Percentiles rank a stretch among this genome's conserved stretches.
These are phyloP conservation scores for Mayamaea pseudoterrestris DNA, from an alignment of 108 stramenopile species.

Conservation along the genomic window DNA sequence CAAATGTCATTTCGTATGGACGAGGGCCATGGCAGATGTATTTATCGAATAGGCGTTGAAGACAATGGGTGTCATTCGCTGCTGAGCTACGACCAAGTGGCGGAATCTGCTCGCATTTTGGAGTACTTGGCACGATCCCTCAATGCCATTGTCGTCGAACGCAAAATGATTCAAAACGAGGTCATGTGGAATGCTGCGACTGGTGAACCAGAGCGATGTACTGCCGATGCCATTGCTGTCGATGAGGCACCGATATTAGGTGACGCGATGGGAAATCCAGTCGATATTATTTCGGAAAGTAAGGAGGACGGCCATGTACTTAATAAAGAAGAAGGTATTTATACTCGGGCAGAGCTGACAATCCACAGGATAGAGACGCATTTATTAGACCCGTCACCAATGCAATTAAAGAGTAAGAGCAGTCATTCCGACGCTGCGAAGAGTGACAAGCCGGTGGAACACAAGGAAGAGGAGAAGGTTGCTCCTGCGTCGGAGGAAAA, in stretches of 20 bases:
- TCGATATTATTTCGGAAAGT: neutral
- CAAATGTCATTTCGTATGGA: conserved; percentile 81
- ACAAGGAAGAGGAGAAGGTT: conserved; percentile 4
- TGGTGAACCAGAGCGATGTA: conserved; percentile 3
- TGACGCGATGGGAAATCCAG: neutral
- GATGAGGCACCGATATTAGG: neutral
- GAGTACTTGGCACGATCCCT: conserved; percentile 62
- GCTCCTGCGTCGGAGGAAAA: neutral
- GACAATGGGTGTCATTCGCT: conserved; percentile 80
- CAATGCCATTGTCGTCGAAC: conserved; percentile 63
- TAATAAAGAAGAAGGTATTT: conserved; percentile 10
- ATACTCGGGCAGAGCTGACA: conserved; percentile 54
- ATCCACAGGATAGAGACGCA: conserved; percentile 78
- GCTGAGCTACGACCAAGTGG: conserved; percentile 44
- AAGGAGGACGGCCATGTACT: conserved; percentile 6
- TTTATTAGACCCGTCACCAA: conserved; percentile 56
- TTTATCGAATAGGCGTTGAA: conserved; percentile 72
- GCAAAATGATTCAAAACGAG: conserved; percentile 72
- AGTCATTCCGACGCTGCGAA: conserved; percentile 13
- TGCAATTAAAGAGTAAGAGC: too few species aligned
- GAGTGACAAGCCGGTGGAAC: conserved; percentile 9
- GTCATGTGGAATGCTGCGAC: too few species aligned
- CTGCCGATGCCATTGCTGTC: neutral
- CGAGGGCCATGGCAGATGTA: conserved; percentile 56
- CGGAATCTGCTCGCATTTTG: conserved; percentile 48